Base-by-base conservation (phyloP, 345 rosid species). In the Ceriops decandra region DNA sequence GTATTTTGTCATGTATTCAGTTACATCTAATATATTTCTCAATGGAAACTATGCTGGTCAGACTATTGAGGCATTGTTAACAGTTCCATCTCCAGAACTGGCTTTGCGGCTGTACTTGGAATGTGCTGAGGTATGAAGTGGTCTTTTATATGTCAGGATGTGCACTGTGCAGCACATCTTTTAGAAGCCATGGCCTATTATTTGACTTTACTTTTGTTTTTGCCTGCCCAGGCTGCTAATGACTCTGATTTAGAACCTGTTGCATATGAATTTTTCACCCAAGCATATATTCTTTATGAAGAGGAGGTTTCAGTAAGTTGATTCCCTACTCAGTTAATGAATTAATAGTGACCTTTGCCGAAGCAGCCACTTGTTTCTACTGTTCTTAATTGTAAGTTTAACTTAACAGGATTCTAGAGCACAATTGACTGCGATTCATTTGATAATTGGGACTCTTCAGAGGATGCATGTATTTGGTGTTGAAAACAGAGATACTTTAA, bases 401-500 rank as follows among this genome's bases (percentile, higher is more conserved):
- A 52, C 69, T 52, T 52, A 36, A 76, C 77, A 92, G 99, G 98
- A 95, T 82, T 92, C 99, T 10, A 85, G 83, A 77, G 97, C 93
- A 33, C 99, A 95, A 81, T 87, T 95, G 80, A 95, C 97, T 7
- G 98, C 99, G 16, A 53, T 95, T 54, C 93, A 95, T 71, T 76
- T 92, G 64, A 90, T 95, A 63, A 86, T 92, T 63, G 99, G 99
- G 72, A 95, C 99, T 54, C 91, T 95, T 66, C 99, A 95, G 74
- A 90, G 97, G 87, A 91, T 91, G 96, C 92, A 87, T 80, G 93
- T 95, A 46, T 95, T 95, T 78, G 98, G 99, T 64, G 91, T 92
- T 63, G 99, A 95, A 79, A 95, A 95, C 72, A 88, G 98, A 80
- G 98, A 93, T 82, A 93, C 98, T 28, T 82, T 93, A 74, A 91